phyloP scores from a whole-genome alignment of 345 rosid species.

The Pistacia integerrima region DNA sequence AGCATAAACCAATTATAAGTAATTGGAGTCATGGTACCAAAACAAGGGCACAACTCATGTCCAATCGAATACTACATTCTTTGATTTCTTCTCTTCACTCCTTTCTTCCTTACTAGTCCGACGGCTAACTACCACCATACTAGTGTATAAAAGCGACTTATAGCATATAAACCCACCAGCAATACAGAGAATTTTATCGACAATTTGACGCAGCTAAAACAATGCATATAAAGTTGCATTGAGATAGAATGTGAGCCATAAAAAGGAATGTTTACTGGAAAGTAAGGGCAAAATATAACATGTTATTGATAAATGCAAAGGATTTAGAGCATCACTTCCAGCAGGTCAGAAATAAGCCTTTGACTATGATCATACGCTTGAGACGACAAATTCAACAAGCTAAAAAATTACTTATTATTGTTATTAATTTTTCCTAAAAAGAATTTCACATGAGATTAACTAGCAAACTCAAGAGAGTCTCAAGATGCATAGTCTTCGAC shows the following conservation, averaged over 20 bases:
- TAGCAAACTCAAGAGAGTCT: not conserved
- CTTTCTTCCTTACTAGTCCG: not conserved
- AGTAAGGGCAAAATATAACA: too few species aligned
- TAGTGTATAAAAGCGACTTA: not conserved
- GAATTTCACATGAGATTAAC: not conserved
- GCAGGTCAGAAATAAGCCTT: not conserved
- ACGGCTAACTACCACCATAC: not conserved
- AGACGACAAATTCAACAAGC: not conserved
- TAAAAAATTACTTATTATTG: not conserved
- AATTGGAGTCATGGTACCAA: not conserved
- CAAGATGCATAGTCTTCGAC: not conserved
- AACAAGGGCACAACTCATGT: not conserved
- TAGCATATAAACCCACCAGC: not conserved
- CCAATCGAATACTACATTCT: not conserved
- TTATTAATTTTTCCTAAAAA: not conserved
- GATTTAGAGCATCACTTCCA: not conserved
- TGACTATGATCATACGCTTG: not conserved
- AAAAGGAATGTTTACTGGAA: too few species aligned
- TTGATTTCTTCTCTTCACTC: too few species aligned
- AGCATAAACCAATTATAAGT: not conserved
- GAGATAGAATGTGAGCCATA: too few species aligned
- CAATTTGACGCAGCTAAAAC: too few species aligned
- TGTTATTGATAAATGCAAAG: not conserved
- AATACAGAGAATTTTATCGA: too few species aligned
- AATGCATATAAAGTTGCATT: not conserved